Percentiles rank a stretch among this genome's conserved stretches.
Conservation (phyloP, 306 rosid species). For the Abrus precatorius region DNA sequence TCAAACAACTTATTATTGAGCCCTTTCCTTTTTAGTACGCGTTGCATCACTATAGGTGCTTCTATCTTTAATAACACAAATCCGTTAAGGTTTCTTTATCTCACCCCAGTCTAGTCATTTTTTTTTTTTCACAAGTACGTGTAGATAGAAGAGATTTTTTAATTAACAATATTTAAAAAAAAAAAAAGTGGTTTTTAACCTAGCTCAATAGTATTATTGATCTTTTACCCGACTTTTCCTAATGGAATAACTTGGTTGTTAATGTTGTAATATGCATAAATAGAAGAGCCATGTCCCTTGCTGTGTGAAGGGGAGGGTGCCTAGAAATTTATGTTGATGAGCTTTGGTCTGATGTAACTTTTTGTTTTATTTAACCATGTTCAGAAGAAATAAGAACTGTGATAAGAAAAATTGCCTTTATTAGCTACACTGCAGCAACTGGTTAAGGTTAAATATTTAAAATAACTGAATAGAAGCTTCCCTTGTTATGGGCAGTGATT, state of each 20-base stretch:
- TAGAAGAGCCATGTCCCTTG: neutral
- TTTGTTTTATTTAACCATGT: slow-evolving; percentile 5
- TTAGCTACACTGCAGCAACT: neutral
- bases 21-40: slow-evolving; percentile 17
- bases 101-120: slow-evolving; percentile 5
- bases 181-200: too few species aligned
- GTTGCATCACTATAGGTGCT: slow-evolving; percentile 23
- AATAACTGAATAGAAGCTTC: neutral
- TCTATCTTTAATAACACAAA: slow-evolving; percentile 11
- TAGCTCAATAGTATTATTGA: too few species aligned
- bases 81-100: neutral
- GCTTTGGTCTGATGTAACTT: neutral
- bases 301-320: slow-evolving; percentile 4
- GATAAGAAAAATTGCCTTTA: neutral
- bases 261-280: too few species aligned
- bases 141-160: neutral
- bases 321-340: slow-evolving; percentile 1
- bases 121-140: slow-evolving; percentile 4
- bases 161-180: too few species aligned
- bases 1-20: slow-evolving; percentile 16
- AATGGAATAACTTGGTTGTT: too few species aligned
- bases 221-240: too few species aligned
- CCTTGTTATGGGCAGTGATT: slow-evolving; percentile 17
- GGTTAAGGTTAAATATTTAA: neutral
- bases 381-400: slow-evolving; percentile 10